phyloP scores from a whole-genome alignment of 1,284 basidiomycete genomes.

The Tilletia setariae region DNA sequence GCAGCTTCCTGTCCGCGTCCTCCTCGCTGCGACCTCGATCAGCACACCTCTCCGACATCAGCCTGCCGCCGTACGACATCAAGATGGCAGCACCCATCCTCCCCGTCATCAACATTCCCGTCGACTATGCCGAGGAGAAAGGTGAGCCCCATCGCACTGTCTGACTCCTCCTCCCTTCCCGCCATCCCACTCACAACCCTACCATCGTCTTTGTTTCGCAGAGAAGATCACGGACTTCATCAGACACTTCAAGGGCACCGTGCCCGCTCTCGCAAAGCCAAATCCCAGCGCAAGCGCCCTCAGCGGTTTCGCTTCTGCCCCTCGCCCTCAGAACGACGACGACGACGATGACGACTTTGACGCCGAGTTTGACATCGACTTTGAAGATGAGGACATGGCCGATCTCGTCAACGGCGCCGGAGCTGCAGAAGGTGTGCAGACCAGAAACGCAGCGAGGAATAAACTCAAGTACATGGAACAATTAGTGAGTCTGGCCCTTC shows the following conservation, averaged over 20 bases:
- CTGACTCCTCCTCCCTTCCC: background rate
- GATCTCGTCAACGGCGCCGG: constrained; percentile 16
- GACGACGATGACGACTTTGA: no score
- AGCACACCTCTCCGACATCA: no score
- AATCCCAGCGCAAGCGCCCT: background rate
- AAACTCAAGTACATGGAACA: constrained; percentile 81
- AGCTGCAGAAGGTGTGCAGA: background rate
- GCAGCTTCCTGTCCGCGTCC: no score
- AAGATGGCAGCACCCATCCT: constrained; percentile 47
- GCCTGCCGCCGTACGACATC: no score
- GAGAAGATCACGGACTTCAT: constrained; percentile 50
- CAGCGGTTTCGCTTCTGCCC: background rate
- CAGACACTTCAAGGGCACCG: constrained; percentile 38
- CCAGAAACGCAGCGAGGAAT: constrained; percentile 13
- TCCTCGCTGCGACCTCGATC: no score
- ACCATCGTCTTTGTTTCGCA: background rate
- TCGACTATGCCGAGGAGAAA: constrained; percentile 61
- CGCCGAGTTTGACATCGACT: constrained; percentile 20
- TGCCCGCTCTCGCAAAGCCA: constrained; percentile 14
- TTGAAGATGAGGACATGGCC: constrained; percentile 24
- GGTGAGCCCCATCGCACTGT: constrained; percentile 33
- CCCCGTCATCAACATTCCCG: constrained; percentile 59
- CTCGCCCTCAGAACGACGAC: constrained; percentile 21
- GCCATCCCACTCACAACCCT: background rate
- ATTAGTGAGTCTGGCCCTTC: constrained; percentile 63